Conservation (phyloP, 441 rosid species). For the Biscutella laevigata region DNA sequence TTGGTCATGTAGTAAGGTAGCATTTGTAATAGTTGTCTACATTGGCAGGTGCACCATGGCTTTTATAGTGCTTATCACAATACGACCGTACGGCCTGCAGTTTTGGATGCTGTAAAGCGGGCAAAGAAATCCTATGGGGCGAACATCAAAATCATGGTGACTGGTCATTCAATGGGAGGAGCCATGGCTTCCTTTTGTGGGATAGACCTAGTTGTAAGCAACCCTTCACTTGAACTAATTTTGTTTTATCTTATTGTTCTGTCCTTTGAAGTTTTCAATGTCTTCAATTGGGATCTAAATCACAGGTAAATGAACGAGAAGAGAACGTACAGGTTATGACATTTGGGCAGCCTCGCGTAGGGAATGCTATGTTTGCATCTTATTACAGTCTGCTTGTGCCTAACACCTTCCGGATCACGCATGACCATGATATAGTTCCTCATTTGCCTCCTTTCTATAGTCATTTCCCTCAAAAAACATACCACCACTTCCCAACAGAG, state of each 20-base stretch:
- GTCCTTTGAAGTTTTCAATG: not conserved
- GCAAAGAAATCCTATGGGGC: constrained; percentile 54
- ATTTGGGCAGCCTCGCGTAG: constrained; percentile 96
- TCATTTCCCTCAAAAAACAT: constrained; percentile 76
- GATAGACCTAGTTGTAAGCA: constrained; percentile 65
- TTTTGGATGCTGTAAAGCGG: constrained; percentile 48
- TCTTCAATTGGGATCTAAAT: constrained; percentile 18
- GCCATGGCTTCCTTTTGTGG: constrained; percentile 92
- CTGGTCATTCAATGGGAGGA: constrained; percentile 99
- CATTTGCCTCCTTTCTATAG: constrained; percentile 85
- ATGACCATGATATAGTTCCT: constrained; percentile 83
- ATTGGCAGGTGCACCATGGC: constrained; percentile 75
- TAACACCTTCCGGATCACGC: constrained; percentile 56
- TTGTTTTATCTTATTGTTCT: not conserved
- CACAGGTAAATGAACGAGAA: constrained; percentile 68
- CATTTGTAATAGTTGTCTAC: not conserved
- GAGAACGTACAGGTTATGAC: constrained; percentile 69
- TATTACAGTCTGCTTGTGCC: constrained; percentile 64
- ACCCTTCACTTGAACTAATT: not conserved
- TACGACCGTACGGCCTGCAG: constrained; percentile 64
- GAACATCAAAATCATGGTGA: constrained; percentile 56
- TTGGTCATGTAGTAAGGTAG: not conserved
- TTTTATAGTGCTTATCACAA: constrained; percentile 87
- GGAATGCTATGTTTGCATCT: constrained; percentile 79
- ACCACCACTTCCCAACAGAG: constrained; percentile 96